Base-by-base conservation (phyloP, 768 basidiomycete genomes). In the Trametes sanguinea region DNA sequence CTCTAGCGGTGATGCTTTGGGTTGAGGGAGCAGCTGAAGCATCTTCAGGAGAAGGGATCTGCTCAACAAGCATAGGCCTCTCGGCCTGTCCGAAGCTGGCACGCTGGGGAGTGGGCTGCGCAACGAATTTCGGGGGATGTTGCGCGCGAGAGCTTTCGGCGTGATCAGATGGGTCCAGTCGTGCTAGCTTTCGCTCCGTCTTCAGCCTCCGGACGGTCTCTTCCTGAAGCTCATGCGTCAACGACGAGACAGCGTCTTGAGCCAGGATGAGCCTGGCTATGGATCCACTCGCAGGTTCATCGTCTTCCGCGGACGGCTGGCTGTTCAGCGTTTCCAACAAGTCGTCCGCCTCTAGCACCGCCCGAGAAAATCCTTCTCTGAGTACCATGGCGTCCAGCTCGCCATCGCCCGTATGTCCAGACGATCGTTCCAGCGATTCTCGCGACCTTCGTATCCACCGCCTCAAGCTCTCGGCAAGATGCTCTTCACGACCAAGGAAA, bases 401-500 rank as follows among this genome's bases (percentile, higher is more conserved):
- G 3, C 64, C 53, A 10, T 60, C 61, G 7, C 69, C 57, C 6
- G 48, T 43, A 13, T 55, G 22, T 27, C 58, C 33, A n/a, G 32
- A 40, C 7, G 65, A 8, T 22, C 70, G 72, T 11, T 62, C 65
- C 9, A 78, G 62, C 4, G 70, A 66, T 65, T 88, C 85, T 39
- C 78, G 77, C 9, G 81, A 79, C 10, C 80, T 76, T 51, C 81
- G 74, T 6, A 85, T 74, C 86, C 85, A 89, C 48, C 83, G 75
- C 51, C 80, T 74, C 60, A 92, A 66, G 6, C 75, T 78, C 65
- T 87, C 85, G 2, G 78, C 75, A 0, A 87, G 66, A 30, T 76
- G 72, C 68, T 90, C 89, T 68, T 92, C 90, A n/a, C 89, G 75
- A 0, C 80, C 79, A 1, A 87, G 75, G 66, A 90, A 76, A 0